These are phyloP conservation scores for Schizopora paradoxa DNA, from an alignment of 1,284 basidiomycete species.

Conservation along the genomic window DNA sequence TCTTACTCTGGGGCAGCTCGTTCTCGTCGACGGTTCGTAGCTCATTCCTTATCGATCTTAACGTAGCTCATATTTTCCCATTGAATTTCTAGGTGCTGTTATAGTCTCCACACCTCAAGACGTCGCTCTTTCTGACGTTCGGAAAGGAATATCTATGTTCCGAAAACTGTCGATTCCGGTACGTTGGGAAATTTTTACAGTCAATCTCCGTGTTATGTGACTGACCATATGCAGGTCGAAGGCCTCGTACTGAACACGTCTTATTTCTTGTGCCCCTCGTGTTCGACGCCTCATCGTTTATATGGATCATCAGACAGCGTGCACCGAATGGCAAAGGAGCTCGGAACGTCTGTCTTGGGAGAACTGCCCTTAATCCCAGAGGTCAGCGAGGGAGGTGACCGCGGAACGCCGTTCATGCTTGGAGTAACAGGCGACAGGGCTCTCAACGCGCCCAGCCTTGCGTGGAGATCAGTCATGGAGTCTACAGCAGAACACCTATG, in stretches of 20 bases:
- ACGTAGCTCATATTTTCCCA: neutral
- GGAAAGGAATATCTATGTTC: conserved; percentile 93
- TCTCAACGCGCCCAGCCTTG: no score
- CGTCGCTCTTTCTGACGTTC: conserved; percentile 87
- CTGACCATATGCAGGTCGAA: conserved; percentile 55
- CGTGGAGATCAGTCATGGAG: no score
- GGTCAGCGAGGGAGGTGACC: conserved; percentile 75
- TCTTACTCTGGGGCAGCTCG: conserved; percentile 87
- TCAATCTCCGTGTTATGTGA: neutral
- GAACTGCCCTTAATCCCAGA: conserved; percentile 79
- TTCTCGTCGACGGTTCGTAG: conserved; percentile 73
- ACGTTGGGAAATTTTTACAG: conserved; percentile 24
- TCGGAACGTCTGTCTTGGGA: conserved; percentile 71
- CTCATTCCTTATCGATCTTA: neutral
- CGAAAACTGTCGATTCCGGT: conserved; percentile 87
- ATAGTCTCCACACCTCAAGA: conserved; percentile 97
- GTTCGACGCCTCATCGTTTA: conserved; percentile 65
- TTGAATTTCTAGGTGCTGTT: conserved; percentile 60
- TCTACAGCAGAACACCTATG: no score
- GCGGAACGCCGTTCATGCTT: conserved; percentile 60
- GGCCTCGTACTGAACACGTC: conserved; percentile 91
- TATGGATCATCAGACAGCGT: conserved; percentile 76
- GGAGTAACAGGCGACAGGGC: no score
- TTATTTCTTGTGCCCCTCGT: conserved; percentile 81
- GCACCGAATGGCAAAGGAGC: conserved; percentile 52